Conservation (phyloP, 78 protist species). For the Protostelium mycophagum region DNA sequence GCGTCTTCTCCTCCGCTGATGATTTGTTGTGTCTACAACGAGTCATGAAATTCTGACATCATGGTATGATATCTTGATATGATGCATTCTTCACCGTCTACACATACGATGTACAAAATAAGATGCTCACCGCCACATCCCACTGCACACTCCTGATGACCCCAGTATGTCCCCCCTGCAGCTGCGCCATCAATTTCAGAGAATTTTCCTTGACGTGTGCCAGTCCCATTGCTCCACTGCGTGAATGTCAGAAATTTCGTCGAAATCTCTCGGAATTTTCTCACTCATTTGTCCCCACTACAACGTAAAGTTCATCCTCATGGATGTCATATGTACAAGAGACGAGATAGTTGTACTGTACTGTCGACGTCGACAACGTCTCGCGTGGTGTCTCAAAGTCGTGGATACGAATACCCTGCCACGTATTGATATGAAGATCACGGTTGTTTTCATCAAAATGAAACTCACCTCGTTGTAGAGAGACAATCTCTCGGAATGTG, state of each 20-base stretch:
- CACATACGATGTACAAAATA: too few species aligned
- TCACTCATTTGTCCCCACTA: not conserved
- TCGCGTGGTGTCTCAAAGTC: not conserved
- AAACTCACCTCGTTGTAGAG: not conserved
- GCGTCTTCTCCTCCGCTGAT: not conserved
- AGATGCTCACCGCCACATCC: not conserved
- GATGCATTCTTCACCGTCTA: not conserved
- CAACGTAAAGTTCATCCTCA: not conserved
- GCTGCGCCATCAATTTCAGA: not conserved
- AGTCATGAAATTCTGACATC: not conserved
- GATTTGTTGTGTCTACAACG: not conserved
- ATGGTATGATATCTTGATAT: not conserved
- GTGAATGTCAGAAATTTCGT: not conserved
- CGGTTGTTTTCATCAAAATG: too few species aligned
- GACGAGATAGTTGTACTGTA: not conserved
- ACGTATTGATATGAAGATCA: not conserved
- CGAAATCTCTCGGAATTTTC: not conserved
- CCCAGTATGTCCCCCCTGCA: not conserved
- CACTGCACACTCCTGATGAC: not conserved
- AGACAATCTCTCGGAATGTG: not conserved
- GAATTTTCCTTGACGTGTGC: not conserved
- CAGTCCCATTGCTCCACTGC: not conserved
- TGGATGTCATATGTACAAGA: not conserved
- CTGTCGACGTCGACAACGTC: not conserved
- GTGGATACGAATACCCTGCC: not conserved